Evolutionary conservation across 2,329 filamentous ascomycete species (phyloP).

Genomic region (Xylariales sp.): DNA sequence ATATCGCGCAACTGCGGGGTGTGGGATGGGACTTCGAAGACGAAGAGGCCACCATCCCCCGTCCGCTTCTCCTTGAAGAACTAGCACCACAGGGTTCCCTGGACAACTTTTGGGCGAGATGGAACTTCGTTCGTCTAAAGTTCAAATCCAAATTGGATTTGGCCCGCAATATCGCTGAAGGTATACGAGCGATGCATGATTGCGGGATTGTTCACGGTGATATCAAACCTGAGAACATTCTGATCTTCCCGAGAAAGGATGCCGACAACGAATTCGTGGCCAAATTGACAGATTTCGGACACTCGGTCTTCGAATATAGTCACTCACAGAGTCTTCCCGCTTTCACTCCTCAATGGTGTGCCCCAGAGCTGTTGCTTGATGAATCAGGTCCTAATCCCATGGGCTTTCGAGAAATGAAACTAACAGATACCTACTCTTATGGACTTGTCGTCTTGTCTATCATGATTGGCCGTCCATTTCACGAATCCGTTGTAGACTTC

Average conservation of each 20-base stretch:
- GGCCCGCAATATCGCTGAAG: slow-evolving; percentile 6
- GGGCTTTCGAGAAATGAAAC: slow-evolving; percentile 7
- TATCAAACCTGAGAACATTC: slow-evolving; percentile 15
- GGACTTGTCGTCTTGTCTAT: slow-evolving; percentile 8
- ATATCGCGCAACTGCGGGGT: slow-evolving; percentile 8
- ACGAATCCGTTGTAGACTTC: background rate
- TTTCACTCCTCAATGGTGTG: slow-evolving; percentile 15
- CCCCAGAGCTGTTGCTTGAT: background rate
- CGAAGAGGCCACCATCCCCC: slow-evolving; percentile 7
- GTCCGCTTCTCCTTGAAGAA: slow-evolving; percentile 14
- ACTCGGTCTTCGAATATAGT: slow-evolving; percentile 9
- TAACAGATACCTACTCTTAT: slow-evolving; percentile 10
- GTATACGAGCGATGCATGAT: background rate
- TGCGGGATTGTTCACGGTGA: slow-evolving; percentile 12
- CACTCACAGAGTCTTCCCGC: background rate
- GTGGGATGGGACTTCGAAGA: slow-evolving; percentile 12
- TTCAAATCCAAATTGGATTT: slow-evolving; percentile 10
- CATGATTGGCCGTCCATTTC: background rate
- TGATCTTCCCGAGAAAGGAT: slow-evolving; percentile 2
- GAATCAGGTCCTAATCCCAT: background rate
- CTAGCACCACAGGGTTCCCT: slow-evolving; percentile 5
- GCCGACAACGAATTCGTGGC: slow-evolving; percentile 4
- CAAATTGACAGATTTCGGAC: slow-evolving; percentile 15
- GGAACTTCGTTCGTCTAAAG: slow-evolving; percentile 5
- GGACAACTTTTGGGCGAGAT: slow-evolving; percentile 3